phyloP scores from a whole-genome alignment of 2,329 filamentous ascomycete genomes.

The Chalaropsis ovoidea region DNA sequence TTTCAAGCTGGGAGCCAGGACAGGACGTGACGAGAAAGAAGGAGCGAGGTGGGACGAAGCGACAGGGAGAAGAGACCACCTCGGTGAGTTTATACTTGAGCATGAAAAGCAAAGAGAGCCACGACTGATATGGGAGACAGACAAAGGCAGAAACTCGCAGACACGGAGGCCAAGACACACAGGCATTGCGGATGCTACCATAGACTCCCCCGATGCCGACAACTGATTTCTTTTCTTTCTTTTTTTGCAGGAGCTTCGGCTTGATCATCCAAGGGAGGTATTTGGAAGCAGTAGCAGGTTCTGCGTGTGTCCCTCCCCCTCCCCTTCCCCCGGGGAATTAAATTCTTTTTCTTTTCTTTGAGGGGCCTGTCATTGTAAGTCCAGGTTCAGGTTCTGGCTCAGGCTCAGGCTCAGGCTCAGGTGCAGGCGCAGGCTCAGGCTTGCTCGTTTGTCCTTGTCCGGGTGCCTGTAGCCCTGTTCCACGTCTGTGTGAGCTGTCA shows the following conservation, averaged over 20 bases:
- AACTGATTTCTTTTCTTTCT: slow-evolving; percentile 2
- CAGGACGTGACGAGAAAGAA: background rate
- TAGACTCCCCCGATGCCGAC: background rate
- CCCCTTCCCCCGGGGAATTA: background rate
- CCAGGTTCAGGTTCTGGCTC: background rate
- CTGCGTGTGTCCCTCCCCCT: slow-evolving; percentile 1
- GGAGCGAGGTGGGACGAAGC: background rate
- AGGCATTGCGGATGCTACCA: slow-evolving; percentile 9
- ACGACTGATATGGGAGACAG: background rate
- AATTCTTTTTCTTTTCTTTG: slow-evolving; percentile 4
- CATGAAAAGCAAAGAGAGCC: background rate
- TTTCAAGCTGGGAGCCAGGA: background rate
- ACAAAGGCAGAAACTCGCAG: background rate
- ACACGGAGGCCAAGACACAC: background rate
- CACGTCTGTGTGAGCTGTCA: slow-evolving; percentile 13
- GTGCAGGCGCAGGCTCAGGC: background rate
- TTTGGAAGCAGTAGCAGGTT: slow-evolving; percentile 2
- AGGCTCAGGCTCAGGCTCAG: background rate
- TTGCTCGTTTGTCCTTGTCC: background rate
- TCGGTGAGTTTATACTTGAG: background rate
- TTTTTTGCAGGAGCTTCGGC: slow-evolving; percentile 5
- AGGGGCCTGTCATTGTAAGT: background rate
- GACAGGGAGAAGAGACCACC: background rate
- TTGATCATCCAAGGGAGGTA: slow-evolving; percentile 5
- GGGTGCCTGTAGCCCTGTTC: slow-evolving; percentile 6